Base-by-base conservation (phyloP, 352 stramenopile species). In the Phytophthora pluvialis region DNA sequence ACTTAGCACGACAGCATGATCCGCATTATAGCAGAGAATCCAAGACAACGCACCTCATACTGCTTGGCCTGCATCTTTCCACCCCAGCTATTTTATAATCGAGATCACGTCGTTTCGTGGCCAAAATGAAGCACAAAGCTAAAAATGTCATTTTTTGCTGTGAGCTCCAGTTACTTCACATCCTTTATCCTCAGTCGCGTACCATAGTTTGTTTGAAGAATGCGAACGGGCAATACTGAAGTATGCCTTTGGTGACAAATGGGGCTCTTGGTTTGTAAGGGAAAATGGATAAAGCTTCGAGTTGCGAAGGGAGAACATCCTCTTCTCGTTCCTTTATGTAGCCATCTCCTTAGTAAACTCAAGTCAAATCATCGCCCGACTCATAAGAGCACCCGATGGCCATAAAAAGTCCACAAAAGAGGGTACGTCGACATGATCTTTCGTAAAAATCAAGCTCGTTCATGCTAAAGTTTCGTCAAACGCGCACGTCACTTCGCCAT, bases 31-130 rank as follows among this genome's bases (percentile, higher is more conserved):
- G 4, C 7, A 49, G 36, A 36, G 3, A 26, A 15, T 13, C 11
- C 8, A n/a, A 28, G 12, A 21, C n/a, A 25, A 25, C 40, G 10
- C 10, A 60, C 52, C 31, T 60, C 52, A 28, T 60, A 60, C 6
- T 60, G 52, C 52, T 60, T 60, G 3, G 40, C 52, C 16, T 60
- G 52, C 52, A 60, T 60, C 3, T 21, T 5, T 35, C 26, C 43
- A 35, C 3, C 32, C 21, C 43, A 7, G 13, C 26, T 45, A 28
- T 5, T 0, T 12, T 10, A 25, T 8, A 6, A 26, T 28, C 31
- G 31, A 35, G 31, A 1, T 28, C 18, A 16, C 42, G 28, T 40
- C 28, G 43, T 33, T 45, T 33, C 32, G 35, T 10, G 12, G 3
- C 12, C 13, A 36, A 51, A 28, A 51, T 12, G 25, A 31, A 16